Evolutionary conservation across 192 early-diverging fungal species (phyloP), one percentile per base, ranked within the genome.

Genomic region (Coemansia aciculifera): DNA sequence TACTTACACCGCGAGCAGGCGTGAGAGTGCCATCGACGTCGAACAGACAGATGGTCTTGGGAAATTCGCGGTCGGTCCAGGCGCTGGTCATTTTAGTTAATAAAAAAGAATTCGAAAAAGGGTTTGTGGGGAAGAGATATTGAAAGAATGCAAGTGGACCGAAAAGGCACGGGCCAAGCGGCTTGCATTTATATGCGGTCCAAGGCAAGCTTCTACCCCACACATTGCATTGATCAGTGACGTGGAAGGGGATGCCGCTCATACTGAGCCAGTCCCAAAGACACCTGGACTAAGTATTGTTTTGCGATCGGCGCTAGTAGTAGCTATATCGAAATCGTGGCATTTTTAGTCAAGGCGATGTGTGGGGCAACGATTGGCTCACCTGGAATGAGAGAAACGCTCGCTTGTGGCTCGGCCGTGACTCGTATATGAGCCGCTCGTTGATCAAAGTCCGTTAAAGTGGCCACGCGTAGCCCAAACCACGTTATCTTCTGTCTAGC

Each of bases 21-120:
- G 95, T 97, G 61, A 99, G 78, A 12, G 97, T 97, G 52, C 96
- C 97, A 77, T 99, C 97, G 46, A 99, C 95, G 84, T 99, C 95
- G 72, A 98, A 98, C 37, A 98, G 89, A 48, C 90, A 89, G 71
- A 97, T 85, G 74, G 90, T 94, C 75, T 91, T 86, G 38, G 95
- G 92, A 32, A 85, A 80, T 56, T 87, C 80, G 71, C 90, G 89
- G 71, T 87, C 82, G 64, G 87, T 12, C 81, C 81, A 84, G 68
- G 69, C 67, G 32, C 73, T 73, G 59, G 73, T 74, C 73, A 77
- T 77, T 44, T 66, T 68, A 9, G 13, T 5, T 36, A 21, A 38
- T 39, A 34, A 21, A 12, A 23, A 60, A 31, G 13, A 24, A 60
- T 23, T 19, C 10, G 29, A 34, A 36, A 31, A 17, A 42, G 32